Base-by-base conservation (phyloP, 176 grass and related monocot species). In the Carex littledalei region DNA sequence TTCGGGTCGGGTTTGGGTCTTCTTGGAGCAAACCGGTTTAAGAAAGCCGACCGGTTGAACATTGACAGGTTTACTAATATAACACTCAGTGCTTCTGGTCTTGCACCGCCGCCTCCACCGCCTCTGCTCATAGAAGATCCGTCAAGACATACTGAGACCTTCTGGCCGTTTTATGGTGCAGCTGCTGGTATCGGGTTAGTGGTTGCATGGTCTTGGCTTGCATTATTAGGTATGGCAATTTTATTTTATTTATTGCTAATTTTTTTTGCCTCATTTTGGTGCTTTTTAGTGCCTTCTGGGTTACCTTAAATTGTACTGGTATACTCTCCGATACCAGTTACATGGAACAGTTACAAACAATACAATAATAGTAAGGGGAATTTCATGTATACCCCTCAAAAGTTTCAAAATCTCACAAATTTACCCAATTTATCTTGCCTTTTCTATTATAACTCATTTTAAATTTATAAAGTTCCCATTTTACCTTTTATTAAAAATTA, bases 121-220 rank as follows among this genome's bases (percentile, higher is more conserved):
- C 77, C 29, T 26, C 52, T 58, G 6, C 43, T 71, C 83, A 81
- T 83, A 75, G 72, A 50, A 67, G 78, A 67, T 54, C 86, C 88
- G 1, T 73, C 75, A 29, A 90, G 94, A 83, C 89, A 91, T 6
- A 98, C 95, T 61, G 95, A 98, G 88, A 93, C 95, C 65, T 98
- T 93, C 74, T 98, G 95, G 95, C 90, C 89, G 59, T 98, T 87
- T 87, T 98, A 94, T 87, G 96, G 93, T n/a, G 89, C 81, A 5
- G 92, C 95, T 8, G 95, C 90, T 18, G 95, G 50, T 15, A 82
- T 87, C 14, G 95, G 92, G 22, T 55, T 86, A 8, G 50, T 65
- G 9, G 88, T 98, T 75, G 91, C 93, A 16, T 90, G 88, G 87
- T 88, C 91, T 22, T 95, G 96, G 96, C 86, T 98, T 15, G 86